Conservation (phyloP, 2,329 filamentous ascomycete species). For the Paramyrothecium sp. region DNA sequence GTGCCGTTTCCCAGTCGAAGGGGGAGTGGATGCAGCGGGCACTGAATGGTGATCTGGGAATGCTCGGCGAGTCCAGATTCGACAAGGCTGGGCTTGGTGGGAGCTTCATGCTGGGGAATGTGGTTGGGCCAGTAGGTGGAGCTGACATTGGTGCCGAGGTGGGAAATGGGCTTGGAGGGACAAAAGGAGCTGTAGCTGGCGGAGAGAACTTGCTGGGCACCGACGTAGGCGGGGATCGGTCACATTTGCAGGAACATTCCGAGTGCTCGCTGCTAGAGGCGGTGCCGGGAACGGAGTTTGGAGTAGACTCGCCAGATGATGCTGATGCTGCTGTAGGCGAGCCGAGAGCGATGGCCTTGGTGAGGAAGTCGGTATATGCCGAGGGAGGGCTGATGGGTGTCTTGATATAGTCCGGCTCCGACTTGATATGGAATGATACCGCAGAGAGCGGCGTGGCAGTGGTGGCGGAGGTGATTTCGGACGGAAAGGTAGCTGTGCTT, state of each 20-base stretch:
- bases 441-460: conserved; percentile 66
- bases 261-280: conserved; percentile 56
- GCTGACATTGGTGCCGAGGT: conserved; percentile 54
- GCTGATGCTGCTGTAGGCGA: conserved; percentile 56
- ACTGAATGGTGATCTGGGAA: conserved; percentile 71
- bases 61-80: conserved; percentile 62
- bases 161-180: conserved; percentile 52
- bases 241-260: conserved; percentile 57
- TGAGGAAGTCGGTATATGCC: conserved; percentile 88
- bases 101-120: conserved; percentile 69
- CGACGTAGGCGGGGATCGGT: conserved; percentile 46
- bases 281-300: conserved; percentile 51
- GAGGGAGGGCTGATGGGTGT: conserved; percentile 89
- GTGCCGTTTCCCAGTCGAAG: conserved; percentile 75
- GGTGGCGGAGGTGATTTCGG: conserved; percentile 58
- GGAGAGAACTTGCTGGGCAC: conserved; percentile 34
- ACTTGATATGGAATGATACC: conserved; percentile 35
- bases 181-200: conserved; percentile 34
- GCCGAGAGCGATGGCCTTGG: conserved; percentile 72
- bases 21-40: conserved; percentile 65
- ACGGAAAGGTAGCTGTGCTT: conserved; percentile 60
- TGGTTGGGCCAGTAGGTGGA: conserved; percentile 57
- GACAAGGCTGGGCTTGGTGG: conserved; percentile 74
- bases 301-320: conserved; percentile 47
- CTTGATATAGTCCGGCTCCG: conserved; percentile 61